phyloP scores from a whole-genome alignment of 192 early-diverging fungal species.

The Coemansia sp. region DNA sequence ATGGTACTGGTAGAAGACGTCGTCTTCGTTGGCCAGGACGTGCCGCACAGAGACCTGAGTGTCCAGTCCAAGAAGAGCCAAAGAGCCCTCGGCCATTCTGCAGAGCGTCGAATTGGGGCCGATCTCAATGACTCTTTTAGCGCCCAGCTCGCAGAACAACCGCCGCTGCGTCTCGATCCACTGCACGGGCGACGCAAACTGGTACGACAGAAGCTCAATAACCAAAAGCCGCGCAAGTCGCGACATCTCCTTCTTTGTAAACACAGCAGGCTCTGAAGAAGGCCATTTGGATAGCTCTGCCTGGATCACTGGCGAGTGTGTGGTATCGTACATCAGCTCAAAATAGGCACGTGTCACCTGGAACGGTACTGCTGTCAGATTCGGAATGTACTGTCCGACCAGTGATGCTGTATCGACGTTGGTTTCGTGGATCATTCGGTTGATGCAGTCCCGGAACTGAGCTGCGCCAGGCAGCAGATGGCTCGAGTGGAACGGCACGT shows the following conservation, averaged over 20 bases:
- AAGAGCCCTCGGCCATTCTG: conserved; percentile 87
- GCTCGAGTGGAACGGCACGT: conserved; percentile 96
- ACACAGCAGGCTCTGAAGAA: conserved; percentile 29
- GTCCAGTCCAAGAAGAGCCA: conserved; percentile 62
- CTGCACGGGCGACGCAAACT: conserved; percentile 92
- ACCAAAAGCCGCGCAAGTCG: conserved; percentile 76
- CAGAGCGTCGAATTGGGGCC: conserved; percentile 88
- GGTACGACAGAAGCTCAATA: conserved; percentile 90
- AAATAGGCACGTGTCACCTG: conserved; percentile 76
- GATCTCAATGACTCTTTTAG: conserved; percentile 85
- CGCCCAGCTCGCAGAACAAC: conserved; percentile 72
- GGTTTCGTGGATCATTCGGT: conserved; percentile 74
- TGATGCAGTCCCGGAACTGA: conserved; percentile 84
- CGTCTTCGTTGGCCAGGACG: conserved; percentile 22
- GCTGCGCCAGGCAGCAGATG: conserved; percentile 85
- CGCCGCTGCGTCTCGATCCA: conserved; percentile 97
- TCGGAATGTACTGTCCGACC: conserved; percentile 88
- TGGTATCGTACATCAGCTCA: conserved; percentile 67
- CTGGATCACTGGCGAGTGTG: conserved; percentile 67
- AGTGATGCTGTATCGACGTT: conserved; percentile 72
- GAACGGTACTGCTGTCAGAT: conserved; percentile 91
- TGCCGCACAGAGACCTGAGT: conserved; percentile 25
- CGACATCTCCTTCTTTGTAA: conserved; percentile 55
- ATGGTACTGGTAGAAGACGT: conserved; percentile 5
- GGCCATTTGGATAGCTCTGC: conserved; percentile 78